Evolutionary conservation across 148 eudicot species (phyloP).

Genomic region (Silene uniflora): DNA sequence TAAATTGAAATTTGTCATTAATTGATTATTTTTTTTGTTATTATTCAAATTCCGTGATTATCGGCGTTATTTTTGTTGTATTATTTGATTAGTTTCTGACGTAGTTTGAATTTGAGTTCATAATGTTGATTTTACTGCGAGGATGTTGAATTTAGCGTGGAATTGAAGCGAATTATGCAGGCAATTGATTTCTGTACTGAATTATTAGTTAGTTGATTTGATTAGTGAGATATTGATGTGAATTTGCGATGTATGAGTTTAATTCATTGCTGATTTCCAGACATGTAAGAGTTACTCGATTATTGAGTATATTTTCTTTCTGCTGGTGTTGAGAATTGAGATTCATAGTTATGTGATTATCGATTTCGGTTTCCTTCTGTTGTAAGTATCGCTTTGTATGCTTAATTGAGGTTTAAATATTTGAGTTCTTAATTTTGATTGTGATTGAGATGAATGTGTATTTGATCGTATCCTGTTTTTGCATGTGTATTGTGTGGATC

Average conservation of each 20-base stretch:
- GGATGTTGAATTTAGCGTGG: neutral
- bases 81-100: neutral
- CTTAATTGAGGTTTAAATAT: neutral
- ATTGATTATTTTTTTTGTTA: no score
- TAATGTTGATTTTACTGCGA: neutral
- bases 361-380: neutral
- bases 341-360: neutral
- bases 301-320: neutral
- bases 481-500: no score
- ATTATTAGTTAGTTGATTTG: neutral
- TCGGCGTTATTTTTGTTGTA: neutral
- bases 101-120: neutral
- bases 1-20: neutral
- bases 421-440: neutral
- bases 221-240: neutral
- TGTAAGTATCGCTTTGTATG: neutral
- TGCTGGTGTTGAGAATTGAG: neutral
- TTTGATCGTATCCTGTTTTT: no score
- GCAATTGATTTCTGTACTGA: neutral
- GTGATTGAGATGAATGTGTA: neutral
- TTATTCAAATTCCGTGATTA: neutral
- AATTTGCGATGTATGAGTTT: neutral
- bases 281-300: no score
- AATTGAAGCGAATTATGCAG: neutral
- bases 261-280: neutral